Base-by-base conservation (phyloP, 257 asterid genomes). In the Nicotiana otophora region DNA sequence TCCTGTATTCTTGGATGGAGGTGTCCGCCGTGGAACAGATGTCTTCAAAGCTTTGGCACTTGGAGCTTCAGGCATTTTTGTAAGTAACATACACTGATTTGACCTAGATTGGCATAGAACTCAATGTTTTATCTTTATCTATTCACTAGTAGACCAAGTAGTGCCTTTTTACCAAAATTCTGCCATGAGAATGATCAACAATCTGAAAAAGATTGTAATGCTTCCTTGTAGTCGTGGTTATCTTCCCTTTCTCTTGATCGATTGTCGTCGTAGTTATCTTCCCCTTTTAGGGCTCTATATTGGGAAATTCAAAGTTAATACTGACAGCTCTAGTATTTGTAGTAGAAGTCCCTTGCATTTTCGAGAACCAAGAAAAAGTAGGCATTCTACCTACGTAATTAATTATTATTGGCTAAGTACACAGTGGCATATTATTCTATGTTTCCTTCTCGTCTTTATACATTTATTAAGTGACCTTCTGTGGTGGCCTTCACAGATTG, bases 1-100 rank as follows among this genome's bases (percentile, higher is more conserved):
- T 19, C 99, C 99, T 3, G 98, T 95, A 19, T 95, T 95, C 92
- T 82, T 95, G 92, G 99, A 95, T 84, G 99, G 99, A 83, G 99
- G 99, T 16, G 96, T 95, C 61, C 92, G 99, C 4, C 97, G 98
- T 79, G 99, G 99, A 57, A 95, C 98, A 20, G 99, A 95, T 75
- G 99, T 95, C 78, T 95, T 93, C 90, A 95, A 95, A 90, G 99
- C 98, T 26, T 84, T 95, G 91, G 99, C 99, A 48, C 90, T 95
- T 42, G 99, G 99, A 84, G 99, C 99, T 54, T 51, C 97, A 62
- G 99, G 99, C 89, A 89, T 95, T 83, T 95, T 95, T 63, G 99
- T 94, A 93, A 92, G 99, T 89, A 75, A 33, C 68, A 15, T 46
- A 39, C 58, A 2, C 53, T 36, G 33, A 55, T 11, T 16, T 58